Percentiles rank a stretch among this genome's conserved stretches.
These are phyloP conservation scores for Geotrichum aggregatum DNA, from an alignment of 1,139 yeast genomes.

Conservation along the genomic window DNA sequence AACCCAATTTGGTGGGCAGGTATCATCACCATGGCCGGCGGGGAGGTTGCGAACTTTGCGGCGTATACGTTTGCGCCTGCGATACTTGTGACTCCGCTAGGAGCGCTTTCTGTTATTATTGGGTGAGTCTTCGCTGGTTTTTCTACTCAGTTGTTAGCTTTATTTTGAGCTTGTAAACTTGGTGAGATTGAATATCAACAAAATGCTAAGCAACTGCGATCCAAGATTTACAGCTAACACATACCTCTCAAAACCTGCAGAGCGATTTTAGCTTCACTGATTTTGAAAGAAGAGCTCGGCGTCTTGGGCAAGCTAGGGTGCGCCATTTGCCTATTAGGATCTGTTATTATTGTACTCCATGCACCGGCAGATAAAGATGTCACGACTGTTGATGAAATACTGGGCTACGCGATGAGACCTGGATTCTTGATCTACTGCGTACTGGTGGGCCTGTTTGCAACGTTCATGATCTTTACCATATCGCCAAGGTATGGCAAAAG, in stretches of 20 bases:
- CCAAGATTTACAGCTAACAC: constrained; percentile 23
- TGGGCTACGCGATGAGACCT: constrained; percentile 74
- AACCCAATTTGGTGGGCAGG: constrained; percentile 97
- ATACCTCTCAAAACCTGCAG: neutral
- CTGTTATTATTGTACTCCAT: constrained; percentile 83
- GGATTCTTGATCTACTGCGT: constrained; percentile 68
- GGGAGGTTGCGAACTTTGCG: constrained; percentile 89
- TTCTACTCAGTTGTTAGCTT: too few species aligned
- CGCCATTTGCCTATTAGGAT: constrained; percentile 83
- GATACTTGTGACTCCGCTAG: constrained; percentile 83
- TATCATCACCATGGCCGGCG: constrained; percentile 86
- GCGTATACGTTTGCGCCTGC: constrained; percentile 97
- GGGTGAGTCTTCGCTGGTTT: too few species aligned
- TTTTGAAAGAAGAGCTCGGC: constrained; percentile 82
- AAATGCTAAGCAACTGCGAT: too few species aligned
- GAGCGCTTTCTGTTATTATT: constrained; percentile 83
- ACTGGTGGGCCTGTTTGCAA: constrained; percentile 59
- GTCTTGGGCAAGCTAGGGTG: constrained; percentile 91
- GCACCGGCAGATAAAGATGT: constrained; percentile 93
- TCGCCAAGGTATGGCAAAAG: constrained; percentile 77
- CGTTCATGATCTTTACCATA: constrained; percentile 75
- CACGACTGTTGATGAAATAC: constrained; percentile 81
- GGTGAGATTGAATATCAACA: too few species aligned
- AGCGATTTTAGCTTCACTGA: constrained; percentile 81
- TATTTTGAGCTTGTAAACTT: too few species aligned